Conservation (phyloP, 306 rosid genomes). For the Gynostemma pentaphyllum region DNA sequence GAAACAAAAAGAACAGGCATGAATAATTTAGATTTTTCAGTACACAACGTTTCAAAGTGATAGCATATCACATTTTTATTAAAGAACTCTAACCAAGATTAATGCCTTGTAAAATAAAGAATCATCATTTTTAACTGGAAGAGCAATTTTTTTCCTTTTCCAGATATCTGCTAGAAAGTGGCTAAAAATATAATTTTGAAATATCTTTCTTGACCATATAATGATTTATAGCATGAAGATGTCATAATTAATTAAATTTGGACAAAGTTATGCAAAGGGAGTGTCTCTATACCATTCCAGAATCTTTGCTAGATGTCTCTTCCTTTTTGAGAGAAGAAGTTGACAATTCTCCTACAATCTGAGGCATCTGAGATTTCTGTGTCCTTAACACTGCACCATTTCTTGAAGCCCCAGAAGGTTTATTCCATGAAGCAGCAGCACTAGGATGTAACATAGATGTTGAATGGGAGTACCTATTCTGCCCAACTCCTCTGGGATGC, state of each 20-base stretch:
- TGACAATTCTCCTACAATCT: constrained; percentile 20
- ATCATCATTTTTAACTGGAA: not conserved
- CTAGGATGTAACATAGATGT: constrained; percentile 23
- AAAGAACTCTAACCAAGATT: too few species aligned
- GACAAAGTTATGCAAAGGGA: not conserved
- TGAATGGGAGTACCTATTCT: constrained; percentile 28
- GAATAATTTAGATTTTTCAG: too few species aligned
- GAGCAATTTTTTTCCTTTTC: too few species aligned
- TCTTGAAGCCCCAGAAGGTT: constrained; percentile 21
- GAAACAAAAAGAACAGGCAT: not conserved
- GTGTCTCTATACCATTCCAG: constrained; percentile 30
- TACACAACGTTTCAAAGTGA: too few species aligned
- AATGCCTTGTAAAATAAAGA: too few species aligned
- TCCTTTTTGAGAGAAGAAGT: constrained; percentile 25
- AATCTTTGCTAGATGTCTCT: constrained; percentile 20
- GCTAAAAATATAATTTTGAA: not conserved
- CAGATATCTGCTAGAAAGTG: too few species aligned
- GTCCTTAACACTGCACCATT: constrained; percentile 24
- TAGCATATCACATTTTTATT: too few species aligned
- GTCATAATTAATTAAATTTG: not conserved
- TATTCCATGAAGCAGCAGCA: constrained; percentile 22
- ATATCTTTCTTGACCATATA: not conserved
- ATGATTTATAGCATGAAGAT: too few species aligned
- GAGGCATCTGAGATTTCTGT: constrained; percentile 40
- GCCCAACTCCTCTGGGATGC: constrained; percentile 19